These are phyloP conservation scores for Dendrobium chrysotoxum DNA, from an alignment of 106 monocot species.

Conservation along the genomic window DNA sequence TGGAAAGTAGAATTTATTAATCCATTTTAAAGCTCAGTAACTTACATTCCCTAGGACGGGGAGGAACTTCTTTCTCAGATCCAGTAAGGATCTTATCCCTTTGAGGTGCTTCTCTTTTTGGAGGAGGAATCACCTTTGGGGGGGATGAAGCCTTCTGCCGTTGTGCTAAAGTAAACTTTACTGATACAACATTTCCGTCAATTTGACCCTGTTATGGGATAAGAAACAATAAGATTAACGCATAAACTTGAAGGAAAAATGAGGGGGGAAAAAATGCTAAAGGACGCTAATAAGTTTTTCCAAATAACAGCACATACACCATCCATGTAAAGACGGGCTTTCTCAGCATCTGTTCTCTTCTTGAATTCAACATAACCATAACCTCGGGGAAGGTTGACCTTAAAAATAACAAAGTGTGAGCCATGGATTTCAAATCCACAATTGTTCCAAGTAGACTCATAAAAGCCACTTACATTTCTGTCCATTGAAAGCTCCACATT, in stretches of 20 bases:
- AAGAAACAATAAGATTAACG: not conserved
- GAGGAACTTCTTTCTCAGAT: constrained; percentile 51
- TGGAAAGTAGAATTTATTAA: not conserved
- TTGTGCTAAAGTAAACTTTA: constrained; percentile 72
- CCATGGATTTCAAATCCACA: not conserved
- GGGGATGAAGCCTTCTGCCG: constrained; percentile 61
- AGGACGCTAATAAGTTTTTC: not conserved
- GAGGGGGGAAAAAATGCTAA: not conserved
- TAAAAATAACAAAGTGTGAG: constrained; percentile 4
- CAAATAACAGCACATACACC: constrained; percentile 44
- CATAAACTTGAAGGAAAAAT: not conserved
- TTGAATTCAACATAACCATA: constrained; percentile 96
- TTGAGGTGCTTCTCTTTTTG: constrained; percentile 58
- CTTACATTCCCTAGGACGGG: constrained; percentile 60
- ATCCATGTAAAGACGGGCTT: constrained; percentile 94
- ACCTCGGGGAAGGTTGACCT: constrained; percentile 97
- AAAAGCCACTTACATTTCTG: constrained; percentile 50
- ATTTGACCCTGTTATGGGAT: constrained; percentile 76
- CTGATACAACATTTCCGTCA: constrained; percentile 80
- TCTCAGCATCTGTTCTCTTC: constrained; percentile 91
- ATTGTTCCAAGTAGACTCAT: not conserved
- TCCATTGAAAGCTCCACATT: constrained; percentile 91
- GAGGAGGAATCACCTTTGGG: constrained; percentile 33
- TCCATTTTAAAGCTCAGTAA: not conserved
- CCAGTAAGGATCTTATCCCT: constrained; percentile 52